phyloP scores from a whole-genome alignment of 176 grass and related monocot species.

The barley (Hordeum vulgare) region DNA sequence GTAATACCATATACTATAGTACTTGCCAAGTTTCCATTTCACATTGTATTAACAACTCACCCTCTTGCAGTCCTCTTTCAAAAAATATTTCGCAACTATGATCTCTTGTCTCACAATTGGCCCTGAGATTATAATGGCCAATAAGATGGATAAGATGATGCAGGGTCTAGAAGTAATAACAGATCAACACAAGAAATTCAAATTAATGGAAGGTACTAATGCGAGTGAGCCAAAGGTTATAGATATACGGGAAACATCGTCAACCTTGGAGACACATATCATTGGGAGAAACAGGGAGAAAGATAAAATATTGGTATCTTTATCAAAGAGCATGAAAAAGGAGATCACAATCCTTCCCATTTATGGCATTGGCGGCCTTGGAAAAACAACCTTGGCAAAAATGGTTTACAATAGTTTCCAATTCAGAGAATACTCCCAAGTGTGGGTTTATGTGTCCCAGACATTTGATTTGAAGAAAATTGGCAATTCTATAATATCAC shows the following conservation, averaged over 20 bases:
- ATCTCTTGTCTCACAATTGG: neutral
- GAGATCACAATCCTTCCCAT: neutral
- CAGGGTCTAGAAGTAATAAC: accelerated
- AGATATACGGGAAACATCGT: neutral
- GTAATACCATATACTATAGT: neutral
- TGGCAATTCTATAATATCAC: neutral
- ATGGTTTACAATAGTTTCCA: neutral
- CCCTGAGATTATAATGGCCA: neutral
- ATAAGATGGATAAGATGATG: neutral
- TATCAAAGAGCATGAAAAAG: neutral
- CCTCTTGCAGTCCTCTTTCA: neutral
- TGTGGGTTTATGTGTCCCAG: conserved; percentile 31
- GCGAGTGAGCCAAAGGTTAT: neutral
- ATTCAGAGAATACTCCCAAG: neutral
- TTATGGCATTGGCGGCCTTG: neutral
- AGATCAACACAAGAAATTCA: neutral
- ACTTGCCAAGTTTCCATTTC: neutral
- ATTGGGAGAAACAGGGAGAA: neutral
- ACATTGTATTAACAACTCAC: neutral
- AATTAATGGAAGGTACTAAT: accelerated
- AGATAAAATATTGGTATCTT: neutral
- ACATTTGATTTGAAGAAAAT: conserved; percentile 16
- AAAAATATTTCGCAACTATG: neutral
- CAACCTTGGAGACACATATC: neutral
- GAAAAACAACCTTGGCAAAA: neutral